Conservation (phyloP, 352 stramenopile species). For the Pythium aphanidermatum region DNA sequence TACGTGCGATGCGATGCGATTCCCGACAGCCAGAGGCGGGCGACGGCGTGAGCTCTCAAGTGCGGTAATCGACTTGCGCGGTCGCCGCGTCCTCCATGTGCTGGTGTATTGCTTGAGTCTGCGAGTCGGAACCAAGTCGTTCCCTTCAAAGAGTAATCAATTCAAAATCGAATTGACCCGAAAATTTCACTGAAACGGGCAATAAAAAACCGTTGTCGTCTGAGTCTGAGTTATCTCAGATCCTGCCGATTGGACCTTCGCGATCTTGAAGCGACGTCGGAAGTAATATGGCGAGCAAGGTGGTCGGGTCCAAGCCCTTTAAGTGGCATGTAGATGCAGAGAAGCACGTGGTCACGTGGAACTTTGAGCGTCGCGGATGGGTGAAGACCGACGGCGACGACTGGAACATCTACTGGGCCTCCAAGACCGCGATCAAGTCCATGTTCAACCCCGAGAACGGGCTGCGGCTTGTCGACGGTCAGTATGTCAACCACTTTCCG, state of each 20-base stretch:
- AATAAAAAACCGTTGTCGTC: too few relatives aligned
- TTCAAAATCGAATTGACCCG: conserved; percentile 10
- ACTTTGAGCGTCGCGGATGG: conserved; percentile 83
- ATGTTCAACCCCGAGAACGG: conserved; percentile 88
- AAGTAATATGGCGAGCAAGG: too few relatives aligned
- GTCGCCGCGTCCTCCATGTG: too few relatives aligned
- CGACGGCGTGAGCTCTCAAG: too few relatives aligned
- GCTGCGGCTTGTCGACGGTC: conserved; percentile 46
- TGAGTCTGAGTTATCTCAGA: conserved; percentile 13
- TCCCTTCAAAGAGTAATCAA: conserved; percentile 4
- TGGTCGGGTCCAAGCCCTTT: conserved; percentile 29
- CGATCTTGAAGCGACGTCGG: too few relatives aligned
- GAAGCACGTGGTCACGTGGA: conserved; percentile 80
- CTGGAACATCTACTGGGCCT: conserved; percentile 94
- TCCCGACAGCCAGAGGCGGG: too few relatives aligned
- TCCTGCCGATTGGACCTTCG: too few relatives aligned
- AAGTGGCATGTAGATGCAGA: conserved; percentile 65
- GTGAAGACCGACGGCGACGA: conserved; percentile 78
- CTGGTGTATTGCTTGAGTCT: too few relatives aligned
- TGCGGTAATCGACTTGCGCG: too few relatives aligned
- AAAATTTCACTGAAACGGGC: conserved; percentile 18
- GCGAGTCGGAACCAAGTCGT: too few relatives aligned
- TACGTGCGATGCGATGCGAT: too few relatives aligned
- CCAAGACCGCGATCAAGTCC: conserved; percentile 80
- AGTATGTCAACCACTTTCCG: conserved; percentile 84